phyloP scores from a whole-genome alignment of 768 basidiomycete species.

The Terana coerulea region DNA sequence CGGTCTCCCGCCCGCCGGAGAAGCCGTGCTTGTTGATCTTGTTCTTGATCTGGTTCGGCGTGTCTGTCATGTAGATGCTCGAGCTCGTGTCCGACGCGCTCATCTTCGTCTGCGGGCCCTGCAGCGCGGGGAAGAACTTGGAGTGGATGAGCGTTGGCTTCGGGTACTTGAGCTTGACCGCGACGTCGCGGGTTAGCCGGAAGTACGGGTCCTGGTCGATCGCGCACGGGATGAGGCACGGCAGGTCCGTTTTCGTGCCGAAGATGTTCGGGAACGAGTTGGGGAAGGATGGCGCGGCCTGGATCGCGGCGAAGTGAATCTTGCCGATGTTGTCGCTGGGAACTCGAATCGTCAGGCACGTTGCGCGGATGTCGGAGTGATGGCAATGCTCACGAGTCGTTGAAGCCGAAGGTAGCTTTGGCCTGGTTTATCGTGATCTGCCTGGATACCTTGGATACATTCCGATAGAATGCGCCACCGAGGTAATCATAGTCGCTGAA shows the following conservation, averaged over 20 bases:
- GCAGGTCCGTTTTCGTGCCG: slow-evolving; percentile 75
- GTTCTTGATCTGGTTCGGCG: slow-evolving; percentile 90
- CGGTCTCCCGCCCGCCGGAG: slow-evolving; percentile 92
- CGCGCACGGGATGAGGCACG: slow-evolving; percentile 94
- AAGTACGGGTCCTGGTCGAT: slow-evolving; percentile 99
- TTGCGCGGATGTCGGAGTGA: not conserved
- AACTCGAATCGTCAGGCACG: not conserved
- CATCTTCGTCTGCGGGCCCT: slow-evolving; percentile 99
- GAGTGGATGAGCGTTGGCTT: slow-evolving; percentile 92
- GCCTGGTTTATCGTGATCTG: slow-evolving; percentile 92
- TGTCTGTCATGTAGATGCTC: slow-evolving; percentile 96
- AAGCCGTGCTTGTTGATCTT: slow-evolving; percentile 97
- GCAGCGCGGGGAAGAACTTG: slow-evolving; percentile 97
- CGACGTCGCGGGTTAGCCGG: slow-evolving; percentile 95
- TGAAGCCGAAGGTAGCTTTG: slow-evolving; percentile 95
- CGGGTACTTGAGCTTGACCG: slow-evolving; percentile 89
- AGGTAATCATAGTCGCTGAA: slow-evolving; percentile 91
- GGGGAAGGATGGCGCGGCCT: slow-evolving; percentile 95
- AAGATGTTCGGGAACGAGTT: slow-evolving; percentile 99
- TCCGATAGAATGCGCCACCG: slow-evolving; percentile 91
- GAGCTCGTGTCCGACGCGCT: slow-evolving; percentile 92
- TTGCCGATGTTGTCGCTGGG: slow-evolving; percentile 96
- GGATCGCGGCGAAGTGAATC: slow-evolving; percentile 92
- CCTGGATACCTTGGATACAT: slow-evolving; percentile 88
- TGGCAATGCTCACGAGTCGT: slow-evolving; percentile 71